These are phyloP conservation scores for Perkinsus olseni DNA, from an alignment of 169 alveolate species.

Conservation along the genomic window DNA sequence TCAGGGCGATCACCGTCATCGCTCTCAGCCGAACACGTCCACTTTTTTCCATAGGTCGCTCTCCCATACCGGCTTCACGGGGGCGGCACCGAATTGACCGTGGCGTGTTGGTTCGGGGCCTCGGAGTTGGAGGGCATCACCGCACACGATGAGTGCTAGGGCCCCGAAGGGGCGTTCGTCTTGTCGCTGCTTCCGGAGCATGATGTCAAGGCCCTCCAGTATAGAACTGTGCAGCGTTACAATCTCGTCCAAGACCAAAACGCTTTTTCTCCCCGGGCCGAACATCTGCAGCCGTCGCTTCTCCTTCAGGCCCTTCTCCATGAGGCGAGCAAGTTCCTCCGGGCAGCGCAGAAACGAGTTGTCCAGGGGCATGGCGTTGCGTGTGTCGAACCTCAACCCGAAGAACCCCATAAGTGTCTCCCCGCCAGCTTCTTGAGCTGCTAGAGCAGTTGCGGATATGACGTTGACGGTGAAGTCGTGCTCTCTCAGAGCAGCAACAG, in stretches of 20 bases:
- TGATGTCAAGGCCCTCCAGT: background rate
- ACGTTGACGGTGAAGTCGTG: too few relatives aligned
- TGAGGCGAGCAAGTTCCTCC: too few relatives aligned
- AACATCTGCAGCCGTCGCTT: too few relatives aligned
- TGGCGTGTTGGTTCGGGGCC: background rate
- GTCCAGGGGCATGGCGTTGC: too few relatives aligned
- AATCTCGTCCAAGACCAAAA: background rate
- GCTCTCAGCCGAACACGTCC: background rate
- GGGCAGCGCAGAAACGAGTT: too few relatives aligned
- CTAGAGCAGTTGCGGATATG: too few relatives aligned
- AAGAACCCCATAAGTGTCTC: too few relatives aligned
- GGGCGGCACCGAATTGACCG: background rate
- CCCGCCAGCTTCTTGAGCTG: too few relatives aligned
- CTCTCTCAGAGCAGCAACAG: too few relatives aligned
- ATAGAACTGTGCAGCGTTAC: background rate
- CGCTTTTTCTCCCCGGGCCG: background rate
- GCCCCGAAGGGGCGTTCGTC: background rate
- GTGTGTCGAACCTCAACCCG: too few relatives aligned
- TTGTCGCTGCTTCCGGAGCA: background rate
- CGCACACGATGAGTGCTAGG: background rate
- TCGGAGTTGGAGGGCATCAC: background rate
- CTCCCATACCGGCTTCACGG: background rate
- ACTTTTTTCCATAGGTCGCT: background rate
- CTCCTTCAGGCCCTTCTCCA: too few relatives aligned
- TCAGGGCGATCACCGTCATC: too few relatives aligned